These are phyloP conservation scores for Lactuca saligna DNA, from an alignment of 129 eudicot species.

Conservation along the genomic window DNA sequence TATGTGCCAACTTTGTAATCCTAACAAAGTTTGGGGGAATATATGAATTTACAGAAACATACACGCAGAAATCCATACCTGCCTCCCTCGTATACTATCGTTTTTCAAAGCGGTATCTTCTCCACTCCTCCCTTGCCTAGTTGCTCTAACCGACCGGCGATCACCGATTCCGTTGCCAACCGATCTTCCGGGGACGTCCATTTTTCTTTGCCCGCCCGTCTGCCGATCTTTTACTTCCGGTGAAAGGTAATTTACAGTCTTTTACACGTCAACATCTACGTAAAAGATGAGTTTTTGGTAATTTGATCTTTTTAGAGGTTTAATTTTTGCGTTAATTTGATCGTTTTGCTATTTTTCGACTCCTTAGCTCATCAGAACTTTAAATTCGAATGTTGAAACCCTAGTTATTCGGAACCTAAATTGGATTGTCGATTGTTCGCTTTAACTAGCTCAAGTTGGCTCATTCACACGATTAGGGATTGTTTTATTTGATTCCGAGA, in stretches of 20 bases:
- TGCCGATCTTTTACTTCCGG: background rate
- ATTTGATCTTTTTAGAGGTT: background rate
- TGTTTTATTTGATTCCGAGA: slow-evolving; percentile 6
- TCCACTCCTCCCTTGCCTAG: slow-evolving; percentile 13
- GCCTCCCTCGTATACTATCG: background rate
- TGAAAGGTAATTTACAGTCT: slow-evolving; percentile 9
- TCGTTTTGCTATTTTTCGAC: background rate
- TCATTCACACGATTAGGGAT: slow-evolving; percentile 15
- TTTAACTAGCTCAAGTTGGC: slow-evolving; percentile 1
- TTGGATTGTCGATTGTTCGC: background rate
- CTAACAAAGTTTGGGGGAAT: background rate
- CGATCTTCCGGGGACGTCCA: background rate
- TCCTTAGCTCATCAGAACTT: slow-evolving; percentile 14
- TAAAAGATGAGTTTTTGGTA: background rate
- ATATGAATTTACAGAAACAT: background rate
- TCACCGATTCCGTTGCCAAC: background rate
- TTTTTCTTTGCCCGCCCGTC: background rate
- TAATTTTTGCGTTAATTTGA: background rate
- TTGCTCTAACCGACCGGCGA: slow-evolving; percentile 26
- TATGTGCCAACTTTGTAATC: background rate
- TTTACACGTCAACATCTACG: slow-evolving; percentile 13
- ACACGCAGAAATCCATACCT: background rate
- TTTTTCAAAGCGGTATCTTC: background rate
- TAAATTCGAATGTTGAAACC: slow-evolving; percentile 17
- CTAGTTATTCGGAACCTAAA: slow-evolving; percentile 12